A percentile compares a stretch with the other conserved stretches of the same genome.
phyloP scores from a whole-genome alignment of 1,284 basidiomycete genomes.

The Fomitopsis betulina region DNA sequence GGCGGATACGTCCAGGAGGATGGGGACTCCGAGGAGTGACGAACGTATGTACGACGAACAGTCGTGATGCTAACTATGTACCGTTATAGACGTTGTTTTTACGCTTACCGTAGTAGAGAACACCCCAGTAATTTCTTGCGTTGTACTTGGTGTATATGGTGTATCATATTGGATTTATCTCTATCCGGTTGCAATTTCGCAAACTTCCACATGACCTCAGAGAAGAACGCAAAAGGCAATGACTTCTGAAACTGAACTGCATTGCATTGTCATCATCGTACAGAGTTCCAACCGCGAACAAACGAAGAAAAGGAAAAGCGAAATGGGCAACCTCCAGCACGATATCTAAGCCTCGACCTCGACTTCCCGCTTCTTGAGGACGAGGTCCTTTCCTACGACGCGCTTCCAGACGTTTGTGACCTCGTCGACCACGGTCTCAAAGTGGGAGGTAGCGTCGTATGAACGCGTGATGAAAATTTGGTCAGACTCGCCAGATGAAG shows the following conservation, averaged over 20 bases:
- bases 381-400: constrained; percentile 70
- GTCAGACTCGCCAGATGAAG: constrained; percentile 75
- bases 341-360: constrained; percentile 51
- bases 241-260: neutral
- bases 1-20: constrained; percentile 71
- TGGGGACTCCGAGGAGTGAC: constrained; percentile 33
- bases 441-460: constrained; percentile 98
- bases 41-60: neutral
- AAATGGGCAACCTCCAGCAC: constrained; percentile 5
- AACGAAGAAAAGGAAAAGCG: constrained; percentile 12
- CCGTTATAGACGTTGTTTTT: neutral
- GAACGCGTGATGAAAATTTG: constrained; percentile 97
- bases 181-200: neutral
- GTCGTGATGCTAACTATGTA: neutral
- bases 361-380: constrained; percentile 80
- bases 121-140: constrained; percentile 11
- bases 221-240: neutral
- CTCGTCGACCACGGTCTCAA: constrained; percentile 96
- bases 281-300: constrained; percentile 14
- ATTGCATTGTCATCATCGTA: constrained; percentile 6
- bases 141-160: constrained; percentile 12
- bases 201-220: too few species aligned
- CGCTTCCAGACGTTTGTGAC: constrained; percentile 93
- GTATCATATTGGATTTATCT: neutral
- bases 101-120: neutral